Conservation (phyloP, 23 red algal genomes). For the Chondrus crispus region DNA sequence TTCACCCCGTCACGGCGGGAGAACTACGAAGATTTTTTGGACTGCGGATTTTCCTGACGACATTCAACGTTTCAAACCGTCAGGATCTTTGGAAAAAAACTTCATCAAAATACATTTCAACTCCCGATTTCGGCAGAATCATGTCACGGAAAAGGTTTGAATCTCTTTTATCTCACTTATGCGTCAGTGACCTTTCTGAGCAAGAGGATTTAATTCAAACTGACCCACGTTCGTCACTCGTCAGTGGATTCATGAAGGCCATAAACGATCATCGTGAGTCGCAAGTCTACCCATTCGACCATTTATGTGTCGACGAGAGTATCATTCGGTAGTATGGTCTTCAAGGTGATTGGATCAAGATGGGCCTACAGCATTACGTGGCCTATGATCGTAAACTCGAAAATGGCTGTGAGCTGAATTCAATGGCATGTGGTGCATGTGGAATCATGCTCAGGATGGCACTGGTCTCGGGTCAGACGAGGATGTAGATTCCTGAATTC, state of each 20-base stretch:
- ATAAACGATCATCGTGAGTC: background rate
- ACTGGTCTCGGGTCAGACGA: background rate
- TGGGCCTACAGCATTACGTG: background rate
- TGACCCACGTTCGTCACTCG: background rate
- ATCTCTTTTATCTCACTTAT: background rate
- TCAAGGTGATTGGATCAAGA: background rate
- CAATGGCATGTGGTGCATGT: background rate
- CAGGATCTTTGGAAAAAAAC: background rate
- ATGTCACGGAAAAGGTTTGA: background rate
- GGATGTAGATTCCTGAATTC: background rate
- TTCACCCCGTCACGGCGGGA: background rate
- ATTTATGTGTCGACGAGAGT: background rate
- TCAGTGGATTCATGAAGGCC: background rate
- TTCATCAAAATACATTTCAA: background rate
- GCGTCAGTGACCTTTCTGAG: background rate
- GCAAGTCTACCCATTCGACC: background rate
- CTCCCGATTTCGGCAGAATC: background rate
- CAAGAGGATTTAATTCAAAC: background rate
- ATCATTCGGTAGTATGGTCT: background rate
- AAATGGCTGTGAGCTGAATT: slow-evolving; percentile 13
- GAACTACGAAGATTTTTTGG: background rate
- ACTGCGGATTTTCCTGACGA: background rate
- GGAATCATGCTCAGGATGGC: background rate
- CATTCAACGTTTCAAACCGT: background rate
- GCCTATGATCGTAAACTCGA: background rate